phyloP scores from a whole-genome alignment of 768 basidiomycete species.

The Pseudohyphozyma bogoriensis region DNA sequence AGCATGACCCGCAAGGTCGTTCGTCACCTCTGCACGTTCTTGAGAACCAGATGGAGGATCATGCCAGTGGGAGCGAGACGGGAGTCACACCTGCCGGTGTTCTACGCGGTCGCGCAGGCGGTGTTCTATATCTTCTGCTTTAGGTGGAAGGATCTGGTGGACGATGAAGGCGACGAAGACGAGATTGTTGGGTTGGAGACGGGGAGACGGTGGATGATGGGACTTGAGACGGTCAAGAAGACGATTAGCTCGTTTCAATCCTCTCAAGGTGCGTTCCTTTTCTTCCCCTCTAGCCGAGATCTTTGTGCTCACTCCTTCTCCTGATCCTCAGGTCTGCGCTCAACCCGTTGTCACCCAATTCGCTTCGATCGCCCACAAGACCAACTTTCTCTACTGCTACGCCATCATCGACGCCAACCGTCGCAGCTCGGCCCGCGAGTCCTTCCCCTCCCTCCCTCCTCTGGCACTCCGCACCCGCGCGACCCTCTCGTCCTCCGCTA shows the following conservation, averaged over 20 bases:
- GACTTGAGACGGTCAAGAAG: slow-evolving; percentile 65
- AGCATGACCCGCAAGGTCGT: slow-evolving; percentile 64
- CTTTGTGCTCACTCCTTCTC: too few species aligned
- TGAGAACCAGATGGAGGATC: slow-evolving; percentile 63
- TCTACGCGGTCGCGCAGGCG: slow-evolving; percentile 85
- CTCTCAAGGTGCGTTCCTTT: too few species aligned
- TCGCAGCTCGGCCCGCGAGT: slow-evolving; percentile 42
- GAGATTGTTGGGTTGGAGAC: slow-evolving; percentile 42
- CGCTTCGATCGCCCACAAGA: slow-evolving; percentile 79
- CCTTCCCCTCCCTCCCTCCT: slow-evolving; percentile 12
- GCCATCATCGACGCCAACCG: slow-evolving; percentile 82
- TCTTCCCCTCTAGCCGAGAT: too few species aligned
- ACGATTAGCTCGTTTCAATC: slow-evolving; percentile 76
- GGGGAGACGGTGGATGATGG: slow-evolving; percentile 69
- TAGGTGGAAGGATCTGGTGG: slow-evolving; percentile 73
- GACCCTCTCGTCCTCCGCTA: too few species aligned
- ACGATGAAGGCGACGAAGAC: slow-evolving; percentile 47
- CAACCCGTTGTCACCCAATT: slow-evolving; percentile 84
- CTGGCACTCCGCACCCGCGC: slow-evolving; percentile 6
- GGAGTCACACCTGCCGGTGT: slow-evolving; percentile 50
- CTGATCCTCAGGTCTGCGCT: slow-evolving; percentile 87
- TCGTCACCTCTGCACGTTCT: slow-evolving; percentile 72
- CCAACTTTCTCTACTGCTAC: slow-evolving; percentile 87
- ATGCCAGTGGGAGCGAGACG: slow-evolving; percentile 52
- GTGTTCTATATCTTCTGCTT: slow-evolving; percentile 97